phyloP scores from a whole-genome alignment of 2,329 filamentous ascomycete species.

The Curvularia spicifera region DNA sequence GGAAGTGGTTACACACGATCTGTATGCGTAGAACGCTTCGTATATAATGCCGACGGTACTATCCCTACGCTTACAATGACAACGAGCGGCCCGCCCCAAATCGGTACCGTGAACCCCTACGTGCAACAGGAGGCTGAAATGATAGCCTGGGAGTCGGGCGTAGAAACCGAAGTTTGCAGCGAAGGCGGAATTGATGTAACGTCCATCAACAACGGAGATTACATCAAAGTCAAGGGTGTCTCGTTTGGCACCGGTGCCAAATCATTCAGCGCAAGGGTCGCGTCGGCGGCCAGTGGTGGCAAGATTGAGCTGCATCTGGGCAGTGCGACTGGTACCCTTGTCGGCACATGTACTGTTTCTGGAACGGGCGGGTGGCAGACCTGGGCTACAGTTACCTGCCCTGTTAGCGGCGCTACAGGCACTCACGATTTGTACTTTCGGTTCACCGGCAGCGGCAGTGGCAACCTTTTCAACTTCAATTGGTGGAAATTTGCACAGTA shows the following conservation, averaged over 20 bases:
- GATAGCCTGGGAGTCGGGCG: constrained; percentile 18
- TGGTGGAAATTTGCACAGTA: constrained; percentile 22
- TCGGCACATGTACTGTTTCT: constrained; percentile 21
- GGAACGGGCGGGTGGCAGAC: constrained; percentile 20
- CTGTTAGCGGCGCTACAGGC: constrained; percentile 21
- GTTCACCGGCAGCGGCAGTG: constrained; percentile 21
- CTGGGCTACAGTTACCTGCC: constrained; percentile 20
- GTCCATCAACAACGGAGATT: constrained; percentile 23
- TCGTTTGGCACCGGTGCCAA: constrained; percentile 24
- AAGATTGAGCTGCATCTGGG: constrained; percentile 24
- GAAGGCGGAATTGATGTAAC: constrained; percentile 25
- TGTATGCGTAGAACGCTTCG: constrained; percentile 22
- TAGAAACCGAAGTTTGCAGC: constrained; percentile 22
- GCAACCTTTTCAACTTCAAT: constrained; percentile 23
- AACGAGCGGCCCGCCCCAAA: constrained; percentile 19
- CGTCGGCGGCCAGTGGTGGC: constrained; percentile 18
- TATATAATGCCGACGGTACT: constrained; percentile 25
- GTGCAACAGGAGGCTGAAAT: constrained; percentile 23
- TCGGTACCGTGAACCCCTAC: constrained; percentile 25
- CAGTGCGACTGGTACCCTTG: constrained; percentile 21
- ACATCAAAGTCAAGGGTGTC: constrained; percentile 27
- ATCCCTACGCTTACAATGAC: constrained; percentile 27
- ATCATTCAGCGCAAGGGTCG: constrained; percentile 19
- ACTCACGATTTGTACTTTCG: constrained; percentile 24
- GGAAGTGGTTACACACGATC: constrained; percentile 26